Evolutionary conservation across 2,329 filamentous ascomycete genomes (phyloP), one percentile per base, ranked within the genome.

Genomic region (Aspergillus versicolor): DNA sequence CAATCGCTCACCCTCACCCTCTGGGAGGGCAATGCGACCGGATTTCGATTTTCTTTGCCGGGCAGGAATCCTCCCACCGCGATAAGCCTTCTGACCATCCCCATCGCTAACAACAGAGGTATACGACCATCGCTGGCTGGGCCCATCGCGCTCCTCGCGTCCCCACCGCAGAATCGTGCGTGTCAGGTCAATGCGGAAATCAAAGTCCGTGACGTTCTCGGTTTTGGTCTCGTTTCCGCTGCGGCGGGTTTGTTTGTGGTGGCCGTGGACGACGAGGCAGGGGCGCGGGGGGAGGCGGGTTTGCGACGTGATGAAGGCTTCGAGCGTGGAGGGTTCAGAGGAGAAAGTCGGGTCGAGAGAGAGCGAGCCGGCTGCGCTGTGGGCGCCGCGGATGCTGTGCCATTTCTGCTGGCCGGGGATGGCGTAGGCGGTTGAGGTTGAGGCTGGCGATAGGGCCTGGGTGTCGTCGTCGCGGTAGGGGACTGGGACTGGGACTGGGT

Each of bases 221-320:
- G 54, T 65, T n/a, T 67, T 63, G 19, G 65, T 63, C 48, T 57
- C 52, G 30, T 63, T 59, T 11, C 54, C 50, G 27, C 52, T 44
- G 11, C 53, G 51, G 4, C 49, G 52, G 3, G 72, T 77, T 67
- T 82, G 74, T 12, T 64, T 72, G 69, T 87, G 85, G 4, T 78
- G 79, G 52, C 85, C 85, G 32, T 75, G 73, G 42, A 88, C 70
- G 47, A 75, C 77, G 8, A 86, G 75, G 51, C 74, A 79, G 0
- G 81, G 79, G n/a, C 82, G 77, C 0, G 84, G 84, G 4, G 84
- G 84, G 9, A 75, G 47, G 17, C 50, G 47, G 15, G 67, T 27
- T 64, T 65, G 24, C 63, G 64, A 59, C 17, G 21, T 40, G 44
- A 86, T 71, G 60, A 82, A 77, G 12, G 67, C 57, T 56, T 81